Evolutionary conservation across 768 basidiomycete species (phyloP), one percentile per base, ranked within the genome.

Genomic region (Suillus luteus): DNA sequence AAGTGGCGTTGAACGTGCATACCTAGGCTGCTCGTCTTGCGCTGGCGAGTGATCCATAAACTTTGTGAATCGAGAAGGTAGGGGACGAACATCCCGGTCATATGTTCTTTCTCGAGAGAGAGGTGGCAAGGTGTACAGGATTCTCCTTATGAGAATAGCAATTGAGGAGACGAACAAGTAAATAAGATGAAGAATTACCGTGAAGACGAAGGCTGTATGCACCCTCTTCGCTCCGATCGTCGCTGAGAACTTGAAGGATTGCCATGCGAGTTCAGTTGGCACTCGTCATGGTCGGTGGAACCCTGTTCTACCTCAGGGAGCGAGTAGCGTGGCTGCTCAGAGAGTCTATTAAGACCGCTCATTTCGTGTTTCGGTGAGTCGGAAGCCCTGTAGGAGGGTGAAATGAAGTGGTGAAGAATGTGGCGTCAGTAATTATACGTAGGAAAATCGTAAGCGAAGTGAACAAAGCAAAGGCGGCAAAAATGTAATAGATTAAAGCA

Each of bases 91-190:
- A 74, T 76, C 72, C 40, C 69, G 74, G 72, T 72, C 73, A 71
- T 70, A 67, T 68, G 69, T 71, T 58, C 68, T 70, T 59, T 76
- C 72, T 59, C 71, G 72, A 65, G 74, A 65, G 62, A 75, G 66
- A 65, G 74, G 69, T 66, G 74, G 74, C 64, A 74, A 67, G 61
- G 65, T 76, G 74, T 76, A 74, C 70, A 70, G 76, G 62, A 65
- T 66, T 19, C 27, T 58, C 19, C 52, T 54, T 54, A 17, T 27
- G 27, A 27, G 6, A 8, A 58, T 2, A 17, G 24, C 15, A 40
- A 57, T 58, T 41, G 24, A 12, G 6, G 57, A 27, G 17, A 41
- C 10, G 17, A 14, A 41, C 11, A 14, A 41, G 57, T 43, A 31
- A 43, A 58, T 41, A 1, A 10, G 24, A 58, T 31, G 40, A 38